Conservation (phyloP, 2,329 filamentous ascomycete species). For the Aspergillus terreus region DNA sequence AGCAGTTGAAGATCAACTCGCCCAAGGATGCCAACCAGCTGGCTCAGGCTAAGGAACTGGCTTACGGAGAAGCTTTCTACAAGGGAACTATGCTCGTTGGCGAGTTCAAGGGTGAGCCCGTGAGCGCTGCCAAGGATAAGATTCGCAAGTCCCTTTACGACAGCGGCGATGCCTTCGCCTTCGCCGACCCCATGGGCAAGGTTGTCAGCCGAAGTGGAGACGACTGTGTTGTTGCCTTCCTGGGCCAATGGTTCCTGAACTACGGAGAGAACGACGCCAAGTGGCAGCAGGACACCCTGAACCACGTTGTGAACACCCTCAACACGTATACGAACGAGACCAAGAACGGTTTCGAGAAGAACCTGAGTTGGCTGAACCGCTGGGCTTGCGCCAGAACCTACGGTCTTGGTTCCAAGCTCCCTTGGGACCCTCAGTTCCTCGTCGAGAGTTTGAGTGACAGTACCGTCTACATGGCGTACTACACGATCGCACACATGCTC, state of each 20-base stretch:
- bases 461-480: constrained; percentile 75
- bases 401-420: constrained; percentile 87
- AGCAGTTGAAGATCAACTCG: constrained; percentile 93
- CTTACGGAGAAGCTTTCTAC: constrained; percentile 97
- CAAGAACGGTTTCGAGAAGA: constrained; percentile 75
- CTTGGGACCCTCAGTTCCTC: constrained; percentile 86
- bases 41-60: constrained; percentile 88
- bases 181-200: constrained; percentile 86
- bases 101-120: constrained; percentile 81
- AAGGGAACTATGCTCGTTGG: constrained; percentile 86
- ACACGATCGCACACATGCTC: constrained; percentile 59
- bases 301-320: constrained; percentile 67
- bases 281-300: constrained; percentile 74
- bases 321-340: constrained; percentile 79
- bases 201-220: constrained; percentile 88
- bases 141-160: constrained; percentile 76
- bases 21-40: constrained; percentile 92
- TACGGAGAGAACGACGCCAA: constrained; percentile 79
- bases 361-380: constrained; percentile 87
- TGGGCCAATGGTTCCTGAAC: constrained; percentile 98
- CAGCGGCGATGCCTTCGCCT: constrained; percentile 76
- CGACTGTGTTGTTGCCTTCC: constrained; percentile 85
- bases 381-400: constrained; percentile 94
- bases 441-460: constrained; percentile 91
- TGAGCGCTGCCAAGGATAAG: constrained; percentile 82